Percentiles rank a stretch among this genome's conserved stretches.
Conservation (phyloP, 225 moss, liverwort and hornwort species). For the Sphagnum tenellum region DNA sequence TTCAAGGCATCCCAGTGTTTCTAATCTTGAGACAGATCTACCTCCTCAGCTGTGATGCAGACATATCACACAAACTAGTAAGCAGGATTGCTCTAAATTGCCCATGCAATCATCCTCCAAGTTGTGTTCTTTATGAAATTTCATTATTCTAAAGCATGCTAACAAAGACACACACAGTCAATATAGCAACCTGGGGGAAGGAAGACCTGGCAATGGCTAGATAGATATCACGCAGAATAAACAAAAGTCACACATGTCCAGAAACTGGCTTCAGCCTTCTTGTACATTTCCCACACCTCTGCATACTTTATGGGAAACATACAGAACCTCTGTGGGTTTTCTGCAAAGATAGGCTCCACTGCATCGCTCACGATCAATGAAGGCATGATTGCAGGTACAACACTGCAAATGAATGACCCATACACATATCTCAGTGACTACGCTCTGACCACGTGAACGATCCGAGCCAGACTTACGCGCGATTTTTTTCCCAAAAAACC, state of each 20-base stretch:
- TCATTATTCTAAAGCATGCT: too few relatives aligned
- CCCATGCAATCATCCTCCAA: too few relatives aligned
- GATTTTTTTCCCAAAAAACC: too few relatives aligned
- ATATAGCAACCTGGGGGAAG: too few relatives aligned
- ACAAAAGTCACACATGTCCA: constrained; percentile 21
- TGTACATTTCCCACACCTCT: constrained; percentile 61
- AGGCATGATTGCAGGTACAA: too few relatives aligned
- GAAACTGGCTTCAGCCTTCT: constrained; percentile 39
- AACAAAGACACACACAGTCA: too few relatives aligned
- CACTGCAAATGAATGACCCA: too few relatives aligned
- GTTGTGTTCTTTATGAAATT: too few relatives aligned
- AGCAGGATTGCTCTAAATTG: not conserved
- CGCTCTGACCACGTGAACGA: too few relatives aligned
- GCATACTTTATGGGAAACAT: constrained; percentile 45
- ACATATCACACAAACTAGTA: not conserved
- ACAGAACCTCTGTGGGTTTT: constrained; percentile 33
- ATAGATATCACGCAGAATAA: not conserved
- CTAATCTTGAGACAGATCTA: constrained; percentile 61
- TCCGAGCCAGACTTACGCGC: too few relatives aligned
- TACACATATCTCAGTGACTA: too few relatives aligned
- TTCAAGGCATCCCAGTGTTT: constrained; percentile 75
- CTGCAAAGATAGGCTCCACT: constrained; percentile 25
- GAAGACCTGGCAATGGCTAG: not conserved
- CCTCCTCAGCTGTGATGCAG: constrained; percentile 65
- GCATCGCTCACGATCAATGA: not conserved